Conservation (phyloP, 805 yeast species). For the Blastobotrys parvus region DNA sequence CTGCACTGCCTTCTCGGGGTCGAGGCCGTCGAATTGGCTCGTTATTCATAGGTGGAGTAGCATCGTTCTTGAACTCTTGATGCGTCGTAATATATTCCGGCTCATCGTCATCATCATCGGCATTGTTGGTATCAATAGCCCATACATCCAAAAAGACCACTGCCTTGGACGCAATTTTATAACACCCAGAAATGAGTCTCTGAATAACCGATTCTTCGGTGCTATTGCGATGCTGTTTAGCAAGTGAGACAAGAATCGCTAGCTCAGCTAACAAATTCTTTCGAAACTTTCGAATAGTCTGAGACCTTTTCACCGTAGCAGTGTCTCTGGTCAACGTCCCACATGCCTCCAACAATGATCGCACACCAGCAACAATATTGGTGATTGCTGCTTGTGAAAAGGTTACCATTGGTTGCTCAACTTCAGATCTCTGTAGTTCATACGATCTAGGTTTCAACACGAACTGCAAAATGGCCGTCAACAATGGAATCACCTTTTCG, state of each 20-base stretch:
- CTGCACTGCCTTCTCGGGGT: not conserved
- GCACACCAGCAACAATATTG: slow-evolving; percentile 31
- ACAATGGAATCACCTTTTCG: slow-evolving; percentile 28
- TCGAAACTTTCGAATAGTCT: slow-evolving; percentile 26
- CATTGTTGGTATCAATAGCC: slow-evolving; percentile 17
- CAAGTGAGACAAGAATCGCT: slow-evolving; percentile 31
- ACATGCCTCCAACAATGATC: slow-evolving; percentile 28
- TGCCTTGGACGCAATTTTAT: slow-evolving; percentile 27
- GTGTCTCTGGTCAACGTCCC: slow-evolving; percentile 29
- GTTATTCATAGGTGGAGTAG: not conserved
- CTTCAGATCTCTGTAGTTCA: slow-evolving; percentile 8
- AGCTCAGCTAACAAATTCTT: slow-evolving; percentile 32
- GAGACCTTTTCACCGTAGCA: slow-evolving; percentile 23
- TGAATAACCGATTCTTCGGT: slow-evolving; percentile 25
- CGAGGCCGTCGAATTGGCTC: not conserved
- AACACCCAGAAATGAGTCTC: slow-evolving; percentile 25
- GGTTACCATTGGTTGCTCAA: slow-evolving; percentile 15
- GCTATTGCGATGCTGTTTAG: slow-evolving; percentile 26
- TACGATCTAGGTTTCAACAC: slow-evolving; percentile 27
- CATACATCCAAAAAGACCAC: slow-evolving; percentile 26
- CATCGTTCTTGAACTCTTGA: not conserved
- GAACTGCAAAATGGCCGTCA: slow-evolving; percentile 29
- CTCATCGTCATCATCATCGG: not conserved
- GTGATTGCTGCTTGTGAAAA: slow-evolving; percentile 31
- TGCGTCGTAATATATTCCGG: not conserved